These are phyloP conservation scores for Fusarium dlaminii DNA, from an alignment of 2,329 filamentous ascomycete species.

Conservation along the genomic window DNA sequence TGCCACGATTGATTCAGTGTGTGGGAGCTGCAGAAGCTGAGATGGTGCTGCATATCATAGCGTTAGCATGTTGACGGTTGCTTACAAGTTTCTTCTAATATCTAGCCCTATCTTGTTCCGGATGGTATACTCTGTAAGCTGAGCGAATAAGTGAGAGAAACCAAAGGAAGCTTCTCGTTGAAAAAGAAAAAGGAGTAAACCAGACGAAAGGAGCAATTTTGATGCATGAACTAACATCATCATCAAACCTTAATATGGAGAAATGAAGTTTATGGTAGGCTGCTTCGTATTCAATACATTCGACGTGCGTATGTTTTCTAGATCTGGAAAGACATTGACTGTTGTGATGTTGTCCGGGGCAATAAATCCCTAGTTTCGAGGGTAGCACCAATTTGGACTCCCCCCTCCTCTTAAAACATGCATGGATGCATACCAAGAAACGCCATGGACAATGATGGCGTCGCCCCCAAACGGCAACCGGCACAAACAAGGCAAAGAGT, in stretches of 20 bases:
- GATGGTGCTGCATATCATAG: background rate
- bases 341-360: conserved; percentile 20
- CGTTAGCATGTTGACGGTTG: background rate
- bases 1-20: background rate
- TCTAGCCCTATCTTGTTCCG: background rate
- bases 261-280: background rate
- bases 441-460: background rate
- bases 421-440: conserved; percentile 15
- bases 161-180: background rate
- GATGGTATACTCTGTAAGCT: background rate
- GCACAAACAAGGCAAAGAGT: conserved; percentile 1
- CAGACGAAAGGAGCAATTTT: background rate
- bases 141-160: background rate
- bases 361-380: conserved; percentile 6
- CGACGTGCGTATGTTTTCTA: background rate
- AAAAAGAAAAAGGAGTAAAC: background rate
- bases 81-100: background rate
- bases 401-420: conserved; percentile 8
- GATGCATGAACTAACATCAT: background rate
- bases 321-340: background rate
- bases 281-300: background rate
- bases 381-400: conserved; percentile 2
- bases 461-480: conserved; percentile 21
- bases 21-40: background rate
- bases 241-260: background rate